Evolutionary conservation across 148 eudicot species (phyloP).

Genomic region (Rhododendron ovatum): DNA sequence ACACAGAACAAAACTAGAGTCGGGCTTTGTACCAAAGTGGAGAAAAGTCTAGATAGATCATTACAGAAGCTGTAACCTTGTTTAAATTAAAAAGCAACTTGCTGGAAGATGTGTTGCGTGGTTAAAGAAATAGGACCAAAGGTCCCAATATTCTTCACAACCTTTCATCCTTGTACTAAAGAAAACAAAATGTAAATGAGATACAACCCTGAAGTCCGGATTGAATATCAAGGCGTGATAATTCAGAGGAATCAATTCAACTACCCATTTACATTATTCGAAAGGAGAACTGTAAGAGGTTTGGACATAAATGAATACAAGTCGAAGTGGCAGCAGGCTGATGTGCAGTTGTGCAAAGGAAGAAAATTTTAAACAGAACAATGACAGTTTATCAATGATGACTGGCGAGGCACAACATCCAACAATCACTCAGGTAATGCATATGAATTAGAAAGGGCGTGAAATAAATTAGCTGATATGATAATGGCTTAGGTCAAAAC

Average conservation of each 20-base stretch:
- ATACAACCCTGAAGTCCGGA: background rate
- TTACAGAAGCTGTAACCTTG: background rate
- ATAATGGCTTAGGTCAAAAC: background rate
- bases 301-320: background rate
- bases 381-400: background rate
- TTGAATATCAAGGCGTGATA: background rate
- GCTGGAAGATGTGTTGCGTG: background rate
- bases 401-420: background rate
- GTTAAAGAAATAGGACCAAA: background rate
- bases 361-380: background rate
- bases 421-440: background rate
- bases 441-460: too few relatives aligned
- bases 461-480: background rate
- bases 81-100: background rate
- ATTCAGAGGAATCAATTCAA: background rate
- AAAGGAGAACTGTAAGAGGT: background rate
- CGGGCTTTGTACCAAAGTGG: background rate
- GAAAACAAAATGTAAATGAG: background rate
- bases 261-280: background rate
- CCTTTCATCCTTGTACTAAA: background rate
- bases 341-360: background rate
- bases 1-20: background rate
- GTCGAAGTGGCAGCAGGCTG: background rate
- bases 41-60: background rate
- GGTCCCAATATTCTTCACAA: too few relatives aligned